Base-by-base conservation (phyloP, 2,329 filamentous ascomycete species). In the Penicillium brevicompactum region DNA sequence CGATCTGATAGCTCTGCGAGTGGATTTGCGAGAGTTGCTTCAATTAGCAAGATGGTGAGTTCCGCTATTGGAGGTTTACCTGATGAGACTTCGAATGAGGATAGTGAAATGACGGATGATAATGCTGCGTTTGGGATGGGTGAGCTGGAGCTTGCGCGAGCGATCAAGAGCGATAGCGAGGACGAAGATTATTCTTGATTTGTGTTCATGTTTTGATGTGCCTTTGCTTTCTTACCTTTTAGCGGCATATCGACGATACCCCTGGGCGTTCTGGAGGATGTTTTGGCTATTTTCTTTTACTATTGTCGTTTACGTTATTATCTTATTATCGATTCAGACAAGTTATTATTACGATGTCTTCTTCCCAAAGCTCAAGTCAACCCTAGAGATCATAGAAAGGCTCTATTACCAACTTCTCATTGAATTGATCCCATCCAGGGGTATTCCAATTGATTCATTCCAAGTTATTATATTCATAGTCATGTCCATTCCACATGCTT, bases 41-140 rank as follows among this genome's bases (percentile, higher is more conserved):
- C 74, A 57, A 72, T 64, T 11, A 76, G 75, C 37, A 72, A 67
- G n/a, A 58, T 77, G 31, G 74, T 77, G 27, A 74, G 70, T 32
- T 51, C 47, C 41, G 52, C 42, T 42, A 46, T 55, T n/a, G 47
- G 47, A 18, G 40, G 41, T 21, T 32, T n/a, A 2, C 24, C 32
- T n/a, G 41, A 32, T 14, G 52, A 51, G 8, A 44, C 8, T 41
- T 37, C 21, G 16, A 31, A 34, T 27, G 46, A 50, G 21, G 32
- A 49, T 49, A 9, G 3, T 32, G 50, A n/a, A 14, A 16, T 41
- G 43, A 34, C 21, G 11, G 51, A 48, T 27, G 41, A 51, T 10
- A 34, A 21, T 27, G 47, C 22, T 21, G 8, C 41, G 27, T 16
- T 40, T 21, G 37, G 21, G 18, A 10, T 53, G 3, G 40, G 16